Evolutionary conservation across 2,329 filamentous ascomycete genomes (phyloP).

Genomic region (Alternaria burnsii): DNA sequence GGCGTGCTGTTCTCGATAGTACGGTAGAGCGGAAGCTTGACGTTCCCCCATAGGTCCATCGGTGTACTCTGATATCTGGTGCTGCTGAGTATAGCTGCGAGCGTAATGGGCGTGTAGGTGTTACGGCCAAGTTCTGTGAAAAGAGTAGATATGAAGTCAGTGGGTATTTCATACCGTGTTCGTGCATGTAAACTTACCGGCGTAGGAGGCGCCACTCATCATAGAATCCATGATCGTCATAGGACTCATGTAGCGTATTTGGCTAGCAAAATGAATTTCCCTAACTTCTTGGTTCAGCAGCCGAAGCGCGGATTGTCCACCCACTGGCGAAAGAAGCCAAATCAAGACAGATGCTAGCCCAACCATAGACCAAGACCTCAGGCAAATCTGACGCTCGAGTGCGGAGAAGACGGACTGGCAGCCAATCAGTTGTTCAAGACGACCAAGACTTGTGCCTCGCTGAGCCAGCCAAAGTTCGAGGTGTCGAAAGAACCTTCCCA

Average conservation of each 20-base stretch:
- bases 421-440: conserved; percentile 37
- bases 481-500: conserved; percentile 40
- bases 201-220: conserved; percentile 20
- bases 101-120: conserved; percentile 31
- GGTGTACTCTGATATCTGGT: conserved; percentile 30
- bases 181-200: conserved; percentile 2
- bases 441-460: conserved; percentile 40
- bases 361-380: conserved; percentile 36
- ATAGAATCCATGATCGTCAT: conserved; percentile 15
- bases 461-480: conserved; percentile 39
- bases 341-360: conserved; percentile 34
- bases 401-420: conserved; percentile 43
- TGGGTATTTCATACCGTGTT: neutral
- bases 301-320: conserved; percentile 43
- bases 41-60: conserved; percentile 41
- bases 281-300: conserved; percentile 27
- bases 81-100: conserved; percentile 37
- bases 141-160: neutral
- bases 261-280: conserved; percentile 19
- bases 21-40: conserved; percentile 38
- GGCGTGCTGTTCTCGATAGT: conserved; percentile 28
- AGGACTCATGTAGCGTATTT: conserved; percentile 32
- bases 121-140: conserved; percentile 21
- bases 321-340: conserved; percentile 42
- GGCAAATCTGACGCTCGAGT: conserved; percentile 39